Evolutionary conservation across 139 green algal species (phyloP), one percentile per base, ranked within the genome.

Genomic region (Auxenochlorella protothecoides): DNA sequence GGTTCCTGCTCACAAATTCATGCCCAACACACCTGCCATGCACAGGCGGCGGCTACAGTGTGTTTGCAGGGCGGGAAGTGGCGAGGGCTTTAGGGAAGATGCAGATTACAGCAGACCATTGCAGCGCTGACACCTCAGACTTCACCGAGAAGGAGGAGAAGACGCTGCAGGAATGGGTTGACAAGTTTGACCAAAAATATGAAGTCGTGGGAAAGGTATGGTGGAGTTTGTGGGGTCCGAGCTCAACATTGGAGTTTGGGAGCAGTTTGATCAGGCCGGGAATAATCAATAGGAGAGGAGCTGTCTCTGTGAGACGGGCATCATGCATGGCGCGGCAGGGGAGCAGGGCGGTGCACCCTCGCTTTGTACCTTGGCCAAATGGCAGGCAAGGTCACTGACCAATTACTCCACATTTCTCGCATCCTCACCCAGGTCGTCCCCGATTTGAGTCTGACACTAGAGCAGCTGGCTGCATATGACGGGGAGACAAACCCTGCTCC

Each of bases 21-120:
- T 44, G 27, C 27, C 27, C 27, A 44, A 44, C 27, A 44, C 27
- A 44, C 27, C 27, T 44, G 27, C 27, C 27, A 44, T 1, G 27
- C 27, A 44, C 76, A 81, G 77, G 77, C 64, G 73, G 72, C 8
- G 73, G 68, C 5, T 85, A 85, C 60, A 11, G 15, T n/a, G 65
- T 84, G 3, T 92, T 88, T 71, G 79, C 85, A 2, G 89, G 88
- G 5, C 79, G 70, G 14, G 89, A 94, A 71, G 68, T 83, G 10
- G 76, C 79, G 0, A 78, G 89, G 2, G 89, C 86, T 0, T 75
- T 94, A 63, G 89, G 81, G 13, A 81, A 82, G 66, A 86, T 80
- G 66, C 51, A 14, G 8, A 63, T 83, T 2, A 56, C 81, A 2
- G 73, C 74, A 6, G 63, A 69, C 6, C 68, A 83, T 5, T 87